Conservation (phyloP, 2,329 filamentous ascomycete genomes). For the Zymoseptoria pseudotritici region DNA sequence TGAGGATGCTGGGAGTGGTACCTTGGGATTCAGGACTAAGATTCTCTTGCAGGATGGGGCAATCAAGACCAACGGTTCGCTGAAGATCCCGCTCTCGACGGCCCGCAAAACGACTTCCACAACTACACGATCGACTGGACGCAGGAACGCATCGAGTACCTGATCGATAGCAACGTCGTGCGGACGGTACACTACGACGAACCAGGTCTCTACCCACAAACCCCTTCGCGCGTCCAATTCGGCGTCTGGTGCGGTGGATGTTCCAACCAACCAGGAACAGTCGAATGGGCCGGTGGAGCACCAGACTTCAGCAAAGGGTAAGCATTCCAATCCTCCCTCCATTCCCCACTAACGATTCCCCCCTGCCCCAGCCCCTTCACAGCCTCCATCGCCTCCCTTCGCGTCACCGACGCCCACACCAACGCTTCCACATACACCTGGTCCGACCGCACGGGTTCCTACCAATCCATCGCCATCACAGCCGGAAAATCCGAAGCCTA, state of each 20-base stretch:
- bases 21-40: not conserved
- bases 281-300: constrained; percentile 33
- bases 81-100: constrained; percentile 50
- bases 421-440: constrained; percentile 35
- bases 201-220: constrained; percentile 56
- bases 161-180: constrained; percentile 59
- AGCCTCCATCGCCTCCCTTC: constrained; percentile 30
- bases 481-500: constrained; percentile 24
- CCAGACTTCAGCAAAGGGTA: constrained; percentile 28
- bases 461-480: constrained; percentile 28
- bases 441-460: constrained; percentile 33
- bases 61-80: constrained; percentile 56
- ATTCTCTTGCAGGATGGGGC: constrained; percentile 45
- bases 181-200: constrained; percentile 50
- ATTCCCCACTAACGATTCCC: too few species aligned
- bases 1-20: not conserved
- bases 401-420: constrained; percentile 28
- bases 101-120: constrained; percentile 54
- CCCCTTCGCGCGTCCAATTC: constrained; percentile 61
- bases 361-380: constrained; percentile 31
- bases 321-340: constrained; percentile 3
- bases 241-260: constrained; percentile 89
- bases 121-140: constrained; percentile 69
- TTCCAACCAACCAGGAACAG: constrained; percentile 49
- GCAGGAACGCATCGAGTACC: constrained; percentile 57